Conservation (phyloP, 2,329 filamentous ascomycete genomes). For the Huntiella decipiens region DNA sequence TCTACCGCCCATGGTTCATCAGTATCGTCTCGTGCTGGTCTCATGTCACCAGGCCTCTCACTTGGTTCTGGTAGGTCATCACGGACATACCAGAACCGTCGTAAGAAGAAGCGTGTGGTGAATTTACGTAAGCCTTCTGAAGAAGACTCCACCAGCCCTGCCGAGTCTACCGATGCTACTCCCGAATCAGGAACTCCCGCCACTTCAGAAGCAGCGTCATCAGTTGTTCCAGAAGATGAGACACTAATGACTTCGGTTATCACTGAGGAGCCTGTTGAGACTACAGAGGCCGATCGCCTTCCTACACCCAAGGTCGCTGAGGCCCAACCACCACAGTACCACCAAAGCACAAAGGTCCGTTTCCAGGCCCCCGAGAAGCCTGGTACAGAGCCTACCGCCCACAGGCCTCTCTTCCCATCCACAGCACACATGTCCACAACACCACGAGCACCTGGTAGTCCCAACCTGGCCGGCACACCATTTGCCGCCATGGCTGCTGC, state of each 20-base stretch:
- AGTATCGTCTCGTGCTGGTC: constrained; percentile 35
- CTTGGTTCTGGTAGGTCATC: constrained; percentile 39
- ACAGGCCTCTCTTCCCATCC: constrained; percentile 17
- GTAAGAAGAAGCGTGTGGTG: constrained; percentile 69
- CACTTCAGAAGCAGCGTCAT: constrained; percentile 15
- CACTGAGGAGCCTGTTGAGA: constrained; percentile 37
- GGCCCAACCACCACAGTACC: not conserved
- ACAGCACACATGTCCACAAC: not conserved
- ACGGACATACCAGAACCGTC: constrained; percentile 44
- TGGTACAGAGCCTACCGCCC: constrained; percentile 2
- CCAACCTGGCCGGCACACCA: constrained; percentile 1
- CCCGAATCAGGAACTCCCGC: constrained; percentile 34
- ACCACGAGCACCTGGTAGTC: not conserved
- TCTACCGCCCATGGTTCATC: constrained; percentile 43
- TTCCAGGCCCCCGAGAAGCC: not conserved
- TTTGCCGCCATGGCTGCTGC: constrained; percentile 7
- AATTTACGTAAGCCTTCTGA: constrained; percentile 51
- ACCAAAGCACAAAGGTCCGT: constrained; percentile 5
- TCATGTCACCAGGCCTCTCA: constrained; percentile 28
- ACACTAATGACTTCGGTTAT: constrained; percentile 36
- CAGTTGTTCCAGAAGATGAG: constrained; percentile 37
- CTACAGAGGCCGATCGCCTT: constrained; percentile 17
- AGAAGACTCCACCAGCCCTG: constrained; percentile 21
- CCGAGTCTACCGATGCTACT: constrained; percentile 24
- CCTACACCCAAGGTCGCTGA: not conserved